A percentile compares a stretch with the other conserved stretches of the same genome.
Evolutionary conservation across 192 early-diverging fungal species (phyloP).

Genomic region (Entomortierella beljakovae): DNA sequence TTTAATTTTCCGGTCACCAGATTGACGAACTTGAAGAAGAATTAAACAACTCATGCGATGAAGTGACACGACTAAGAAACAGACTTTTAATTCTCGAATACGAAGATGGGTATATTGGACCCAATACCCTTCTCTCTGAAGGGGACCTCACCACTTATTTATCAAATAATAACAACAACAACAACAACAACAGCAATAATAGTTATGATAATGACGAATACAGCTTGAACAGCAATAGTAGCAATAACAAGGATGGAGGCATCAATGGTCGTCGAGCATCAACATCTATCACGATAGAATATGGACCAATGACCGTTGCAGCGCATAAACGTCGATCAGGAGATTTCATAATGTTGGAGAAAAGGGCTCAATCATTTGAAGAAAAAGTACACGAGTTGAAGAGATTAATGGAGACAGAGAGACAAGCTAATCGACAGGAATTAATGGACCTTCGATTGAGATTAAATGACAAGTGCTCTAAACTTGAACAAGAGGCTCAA

Average conservation of each 20-base stretch:
- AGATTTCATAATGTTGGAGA: constrained; percentile 29
- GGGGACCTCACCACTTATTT: background rate
- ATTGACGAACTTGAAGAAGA: constrained; percentile 43
- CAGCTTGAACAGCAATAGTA: background rate
- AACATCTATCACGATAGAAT: constrained; percentile 3
- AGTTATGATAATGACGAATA: background rate
- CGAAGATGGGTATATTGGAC: constrained; percentile 40
- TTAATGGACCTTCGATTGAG: constrained; percentile 10
- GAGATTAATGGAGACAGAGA: constrained; percentile 10
- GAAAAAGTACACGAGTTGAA: constrained; percentile 22
- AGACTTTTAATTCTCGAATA: constrained; percentile 41
- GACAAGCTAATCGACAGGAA: constrained; percentile 12
- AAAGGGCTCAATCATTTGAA: constrained; percentile 18
- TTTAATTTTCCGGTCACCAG: background rate
- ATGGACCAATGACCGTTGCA: constrained; percentile 34
- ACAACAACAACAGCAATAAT: background rate
- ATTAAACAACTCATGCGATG: constrained; percentile 24
- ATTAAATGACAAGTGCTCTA: constrained; percentile 11
- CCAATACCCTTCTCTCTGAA: constrained; percentile 12
- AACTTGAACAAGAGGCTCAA: constrained; percentile 38
- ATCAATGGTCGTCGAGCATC: background rate
- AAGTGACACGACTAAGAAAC: constrained; percentile 25
- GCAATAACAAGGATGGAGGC: background rate
- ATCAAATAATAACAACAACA: background rate
- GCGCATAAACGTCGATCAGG: constrained; percentile 37